Percentiles rank a stretch among this genome's conserved stretches.
These are phyloP conservation scores for Volvariella volvacea DNA, from an alignment of 1,284 basidiomycete genomes.

Conservation along the genomic window DNA sequence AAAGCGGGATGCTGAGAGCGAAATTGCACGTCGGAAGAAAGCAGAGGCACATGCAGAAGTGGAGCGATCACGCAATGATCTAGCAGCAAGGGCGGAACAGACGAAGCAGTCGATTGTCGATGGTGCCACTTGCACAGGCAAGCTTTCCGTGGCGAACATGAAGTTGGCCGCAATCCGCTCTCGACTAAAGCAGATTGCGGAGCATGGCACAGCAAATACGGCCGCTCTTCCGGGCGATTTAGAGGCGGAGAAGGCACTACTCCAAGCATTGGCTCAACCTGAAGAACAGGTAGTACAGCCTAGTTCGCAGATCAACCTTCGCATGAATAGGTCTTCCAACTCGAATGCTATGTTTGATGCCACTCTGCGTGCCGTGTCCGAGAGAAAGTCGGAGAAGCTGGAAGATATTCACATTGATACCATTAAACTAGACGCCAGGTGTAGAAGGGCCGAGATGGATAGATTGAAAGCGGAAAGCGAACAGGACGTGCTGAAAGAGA, in stretches of 20 bases:
- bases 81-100: conserved; percentile 63
- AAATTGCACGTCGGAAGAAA: conserved; percentile 56
- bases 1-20: conserved; percentile 55
- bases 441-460: conserved; percentile 69
- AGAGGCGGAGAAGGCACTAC: conserved; percentile 66
- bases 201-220: conserved; percentile 30
- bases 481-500: conserved; percentile 59
- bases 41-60: conserved; percentile 64
- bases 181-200: conserved; percentile 63
- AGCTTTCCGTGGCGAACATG: conserved; percentile 68
- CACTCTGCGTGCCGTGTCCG: conserved; percentile 73
- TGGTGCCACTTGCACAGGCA: conserved; percentile 72
- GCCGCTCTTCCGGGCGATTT: conserved; percentile 48
- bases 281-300: conserved; percentile 65
- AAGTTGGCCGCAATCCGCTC: conserved; percentile 61
- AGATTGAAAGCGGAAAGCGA: conserved; percentile 64
- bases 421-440: conserved; percentile 66
- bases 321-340: conserved; percentile 66
- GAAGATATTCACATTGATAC: conserved; percentile 70
- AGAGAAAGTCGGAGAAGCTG: conserved; percentile 72
- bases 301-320: conserved; percentile 53
- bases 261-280: conserved; percentile 61
- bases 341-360: conserved; percentile 79
- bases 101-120: conserved; percentile 65
- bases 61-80: conserved; percentile 62